Evolutionary conservation across 2,329 filamentous ascomycete genomes (phyloP).

Genomic region (Penicillium vulpinum): DNA sequence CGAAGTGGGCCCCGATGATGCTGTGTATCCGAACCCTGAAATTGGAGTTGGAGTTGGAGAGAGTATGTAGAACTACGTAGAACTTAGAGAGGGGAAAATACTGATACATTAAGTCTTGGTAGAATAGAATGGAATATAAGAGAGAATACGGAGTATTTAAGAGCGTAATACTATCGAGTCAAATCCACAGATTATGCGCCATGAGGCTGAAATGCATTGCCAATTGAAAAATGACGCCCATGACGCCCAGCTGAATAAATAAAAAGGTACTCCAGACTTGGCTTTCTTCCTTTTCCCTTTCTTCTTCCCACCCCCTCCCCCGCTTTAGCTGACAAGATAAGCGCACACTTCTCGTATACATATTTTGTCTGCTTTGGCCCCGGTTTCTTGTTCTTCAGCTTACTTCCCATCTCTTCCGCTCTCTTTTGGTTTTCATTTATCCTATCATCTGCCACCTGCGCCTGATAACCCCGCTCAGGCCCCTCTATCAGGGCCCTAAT

Average conservation of each 20-base stretch:
- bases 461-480: slow-evolving; percentile 12
- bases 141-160: background rate
- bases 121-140: background rate
- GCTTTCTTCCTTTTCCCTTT: background rate
- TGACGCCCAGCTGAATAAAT: slow-evolving; percentile 11
- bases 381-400: slow-evolving; percentile 4
- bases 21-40: slow-evolving; percentile 3
- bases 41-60: background rate
- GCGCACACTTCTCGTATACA: slow-evolving; percentile 15
- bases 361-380: background rate
- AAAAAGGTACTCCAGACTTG: background rate
- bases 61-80: background rate
- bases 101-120: background rate
- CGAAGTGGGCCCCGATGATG: slow-evolving; percentile 15
- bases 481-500: slow-evolving; percentile 7
- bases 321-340: background rate
- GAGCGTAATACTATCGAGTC: background rate
- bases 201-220: slow-evolving; percentile 12
- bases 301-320: slow-evolving; percentile 9
- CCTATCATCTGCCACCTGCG: slow-evolving; percentile 25
- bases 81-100: background rate
- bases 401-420: slow-evolving; percentile 2
- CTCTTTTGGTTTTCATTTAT: slow-evolving; percentile 13
- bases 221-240: slow-evolving; percentile 3
- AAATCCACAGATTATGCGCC: background rate